Percentiles rank a stretch among this genome's conserved stretches.
phyloP scores from a whole-genome alignment of 2,329 filamentous ascomycete species.

The Coniochaeta ligniaria region DNA sequence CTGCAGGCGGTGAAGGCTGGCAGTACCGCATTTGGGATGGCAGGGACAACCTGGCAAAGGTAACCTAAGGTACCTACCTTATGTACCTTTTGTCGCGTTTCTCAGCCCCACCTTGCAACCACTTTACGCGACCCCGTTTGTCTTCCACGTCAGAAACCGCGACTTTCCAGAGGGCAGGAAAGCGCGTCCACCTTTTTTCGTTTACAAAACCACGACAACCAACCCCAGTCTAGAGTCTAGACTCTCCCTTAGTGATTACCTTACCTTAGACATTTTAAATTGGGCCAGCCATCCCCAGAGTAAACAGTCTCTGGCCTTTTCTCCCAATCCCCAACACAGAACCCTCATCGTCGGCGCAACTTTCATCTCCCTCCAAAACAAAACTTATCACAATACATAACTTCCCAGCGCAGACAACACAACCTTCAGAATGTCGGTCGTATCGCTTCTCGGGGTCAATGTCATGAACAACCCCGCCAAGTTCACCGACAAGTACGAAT shows the following conservation, averaged over 20 bases:
- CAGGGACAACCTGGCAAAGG: background rate
- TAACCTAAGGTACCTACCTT: no score
- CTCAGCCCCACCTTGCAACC: background rate
- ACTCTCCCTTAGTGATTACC: background rate
- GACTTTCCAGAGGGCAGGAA: background rate
- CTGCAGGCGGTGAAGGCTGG: background rate
- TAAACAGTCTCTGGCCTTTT: background rate
- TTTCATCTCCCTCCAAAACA: no score
- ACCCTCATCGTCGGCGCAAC: background rate
- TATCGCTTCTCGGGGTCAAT: conserved; percentile 90
- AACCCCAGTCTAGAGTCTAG: background rate
- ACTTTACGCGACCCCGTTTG: background rate
- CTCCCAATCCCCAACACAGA: background rate
- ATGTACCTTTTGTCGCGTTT: background rate
- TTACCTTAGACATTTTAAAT: background rate
- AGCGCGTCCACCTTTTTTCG: background rate
- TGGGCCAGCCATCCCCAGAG: background rate
- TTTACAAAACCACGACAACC: background rate
- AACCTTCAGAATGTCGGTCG: conserved; percentile 72
- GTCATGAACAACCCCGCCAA: conserved; percentile 95
- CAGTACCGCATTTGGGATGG: background rate
- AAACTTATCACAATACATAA: background rate
- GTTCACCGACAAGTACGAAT: conserved; percentile 88
- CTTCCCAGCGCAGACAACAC: background rate
- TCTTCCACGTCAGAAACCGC: background rate